These are phyloP conservation scores for Trypanosoma avium DNA, from an alignment of 208 protist genomes.

Conservation along the genomic window DNA sequence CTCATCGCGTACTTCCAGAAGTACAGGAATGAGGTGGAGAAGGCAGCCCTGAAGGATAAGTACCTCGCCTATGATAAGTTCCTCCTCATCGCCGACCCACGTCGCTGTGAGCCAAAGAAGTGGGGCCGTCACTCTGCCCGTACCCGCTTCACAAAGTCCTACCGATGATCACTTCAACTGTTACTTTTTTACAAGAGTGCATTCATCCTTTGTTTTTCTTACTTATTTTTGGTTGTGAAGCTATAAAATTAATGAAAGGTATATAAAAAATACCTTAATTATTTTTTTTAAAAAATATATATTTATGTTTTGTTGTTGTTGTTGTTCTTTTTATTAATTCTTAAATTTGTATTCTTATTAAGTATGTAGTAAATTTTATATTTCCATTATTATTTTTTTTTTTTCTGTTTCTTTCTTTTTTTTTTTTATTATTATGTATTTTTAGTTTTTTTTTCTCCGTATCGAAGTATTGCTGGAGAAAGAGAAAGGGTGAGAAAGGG, in stretches of 20 bases:
- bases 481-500: too few species aligned
- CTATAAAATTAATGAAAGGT: neutral
- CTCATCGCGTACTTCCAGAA: slow-evolving; percentile 99
- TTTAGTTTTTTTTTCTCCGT: neutral
- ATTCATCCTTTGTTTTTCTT: slow-evolving; percentile 19
- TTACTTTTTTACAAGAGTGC: slow-evolving; percentile 14
- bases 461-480: neutral
- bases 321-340: slow-evolving; percentile 17
- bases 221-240: slow-evolving; percentile 6
- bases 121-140: slow-evolving; percentile 99
- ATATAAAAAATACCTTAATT: neutral
- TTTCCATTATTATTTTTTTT: slow-evolving; percentile 12
- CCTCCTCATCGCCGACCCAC: slow-evolving; percentile 99
- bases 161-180: slow-evolving; percentile 22
- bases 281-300: too few species aligned
- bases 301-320: too few species aligned
- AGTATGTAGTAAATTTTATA: neutral
- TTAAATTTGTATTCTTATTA: slow-evolving; percentile 16
- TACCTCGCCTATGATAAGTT: slow-evolving; percentile 98
- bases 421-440: slow-evolving; percentile 17
- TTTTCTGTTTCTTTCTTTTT: slow-evolving; percentile 22
- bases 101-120: slow-evolving; percentile 99
- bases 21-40: slow-evolving; percentile 95
- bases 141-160: slow-evolving; percentile 96
- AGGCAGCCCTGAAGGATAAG: slow-evolving; percentile 98